Percentiles rank a stretch among this genome's conserved stretches.
These are phyloP conservation scores for Trichoderma semiorbis DNA, from an alignment of 2,329 filamentous ascomycete species.

Conservation along the genomic window DNA sequence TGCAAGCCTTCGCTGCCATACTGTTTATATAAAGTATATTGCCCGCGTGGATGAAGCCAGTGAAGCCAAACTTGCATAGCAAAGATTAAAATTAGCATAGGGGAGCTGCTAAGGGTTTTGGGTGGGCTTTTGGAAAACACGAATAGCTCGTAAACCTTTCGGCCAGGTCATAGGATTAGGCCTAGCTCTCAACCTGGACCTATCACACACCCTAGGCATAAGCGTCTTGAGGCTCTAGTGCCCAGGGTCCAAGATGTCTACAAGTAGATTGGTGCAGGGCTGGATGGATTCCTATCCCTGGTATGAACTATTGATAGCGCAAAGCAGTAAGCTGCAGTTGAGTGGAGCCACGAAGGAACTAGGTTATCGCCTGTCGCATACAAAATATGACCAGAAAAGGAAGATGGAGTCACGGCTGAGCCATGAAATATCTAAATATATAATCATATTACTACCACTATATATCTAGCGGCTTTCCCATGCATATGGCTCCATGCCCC, in stretches of 20 bases:
- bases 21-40: background rate
- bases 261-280: background rate
- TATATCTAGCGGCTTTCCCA: conserved; percentile 8
- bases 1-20: background rate
- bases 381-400: conserved; percentile 1
- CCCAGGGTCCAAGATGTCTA: background rate
- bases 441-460: background rate
- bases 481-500: background rate
- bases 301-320: conserved; percentile 6
- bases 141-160: background rate
- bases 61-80: background rate
- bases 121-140: background rate
- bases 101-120: background rate
- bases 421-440: conserved; percentile 6
- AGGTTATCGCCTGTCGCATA: background rate
- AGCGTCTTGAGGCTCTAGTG: background rate
- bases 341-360: background rate
- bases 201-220: conserved; percentile 3
- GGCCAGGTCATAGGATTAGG: background rate
- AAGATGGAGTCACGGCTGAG: background rate
- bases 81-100: background rate
- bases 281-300: conserved; percentile 3
- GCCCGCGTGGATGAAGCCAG: background rate
- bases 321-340: background rate
- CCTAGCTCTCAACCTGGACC: background rate